phyloP scores from a whole-genome alignment of 2,329 filamentous ascomycete species.

The Fusarium sacchari region DNA sequence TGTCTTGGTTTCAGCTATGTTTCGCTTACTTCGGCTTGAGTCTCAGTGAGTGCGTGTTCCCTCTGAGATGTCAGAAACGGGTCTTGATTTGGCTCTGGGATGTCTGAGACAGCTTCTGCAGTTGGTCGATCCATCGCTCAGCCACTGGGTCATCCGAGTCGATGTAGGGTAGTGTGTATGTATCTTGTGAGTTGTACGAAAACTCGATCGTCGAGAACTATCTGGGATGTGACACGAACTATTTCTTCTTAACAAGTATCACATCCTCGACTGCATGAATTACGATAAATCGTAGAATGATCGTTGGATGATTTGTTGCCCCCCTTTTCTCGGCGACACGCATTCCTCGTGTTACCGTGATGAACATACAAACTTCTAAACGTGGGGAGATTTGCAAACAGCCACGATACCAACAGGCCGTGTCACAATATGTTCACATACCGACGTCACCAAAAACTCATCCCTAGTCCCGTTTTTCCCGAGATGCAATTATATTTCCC shows the following conservation, averaged over 20 bases:
- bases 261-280: neutral
- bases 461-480: neutral
- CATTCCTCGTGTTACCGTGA: constrained; percentile 30
- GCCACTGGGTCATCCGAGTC: neutral
- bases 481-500: neutral
- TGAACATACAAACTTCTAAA: constrained; percentile 6
- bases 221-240: neutral
- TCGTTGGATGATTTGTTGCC: neutral
- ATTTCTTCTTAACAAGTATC: neutral
- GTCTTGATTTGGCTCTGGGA: neutral
- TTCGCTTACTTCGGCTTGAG: constrained; percentile 26
- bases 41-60: constrained; percentile 4
- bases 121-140: constrained; percentile 6
- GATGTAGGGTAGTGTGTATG: constrained; percentile 30
- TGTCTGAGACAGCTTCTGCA: constrained; percentile 21
- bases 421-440: constrained; percentile 21
- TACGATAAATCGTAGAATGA: neutral
- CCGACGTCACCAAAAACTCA: constrained; percentile 10
- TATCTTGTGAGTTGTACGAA: neutral
- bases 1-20: constrained; percentile 39
- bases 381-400: constrained; percentile 22
- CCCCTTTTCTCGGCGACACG: constrained; percentile 28
- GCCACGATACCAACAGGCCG: constrained; percentile 33
- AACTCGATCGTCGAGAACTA: neutral
- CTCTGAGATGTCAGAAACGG: constrained; percentile 31